Evolutionary conservation across 257 asterid genomes (phyloP).

Genomic region (Handroanthus guayacan): DNA sequence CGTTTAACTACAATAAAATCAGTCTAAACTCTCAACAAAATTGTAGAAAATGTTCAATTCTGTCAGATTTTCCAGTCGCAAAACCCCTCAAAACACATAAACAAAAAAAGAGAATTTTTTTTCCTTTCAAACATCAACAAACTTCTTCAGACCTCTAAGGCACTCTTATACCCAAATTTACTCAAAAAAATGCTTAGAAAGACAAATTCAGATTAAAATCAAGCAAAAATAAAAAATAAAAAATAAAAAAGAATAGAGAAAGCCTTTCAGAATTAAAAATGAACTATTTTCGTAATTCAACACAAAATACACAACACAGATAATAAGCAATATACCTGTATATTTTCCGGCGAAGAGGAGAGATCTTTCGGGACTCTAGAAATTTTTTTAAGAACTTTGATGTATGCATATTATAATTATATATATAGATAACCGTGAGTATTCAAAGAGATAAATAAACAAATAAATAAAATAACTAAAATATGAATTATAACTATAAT

Average conservation of each 20-base stretch:
- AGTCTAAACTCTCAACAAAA: neutral
- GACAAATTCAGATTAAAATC: conserved; percentile 24
- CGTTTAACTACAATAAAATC: neutral
- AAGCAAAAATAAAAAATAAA: neutral
- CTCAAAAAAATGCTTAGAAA: neutral
- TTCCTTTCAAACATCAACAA: neutral
- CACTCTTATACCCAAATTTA: neutral
- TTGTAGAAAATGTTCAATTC: neutral
- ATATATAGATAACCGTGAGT: conserved; percentile 1
- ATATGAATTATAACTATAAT: conserved; percentile 3
- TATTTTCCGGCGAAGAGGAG: conserved; percentile 31
- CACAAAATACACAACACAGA: neutral
- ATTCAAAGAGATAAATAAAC: neutral
- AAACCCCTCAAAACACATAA: neutral
- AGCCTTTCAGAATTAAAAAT: neutral
- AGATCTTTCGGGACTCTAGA: conserved; percentile 13
- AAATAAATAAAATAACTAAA: conserved; percentile 8
- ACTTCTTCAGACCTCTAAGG: neutral
- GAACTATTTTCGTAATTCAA: conserved; percentile 1
- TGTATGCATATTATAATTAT: neutral
- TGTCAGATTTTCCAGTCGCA: conserved; percentile 6
- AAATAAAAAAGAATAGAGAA: neutral
- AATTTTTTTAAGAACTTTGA: neutral
- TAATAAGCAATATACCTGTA: conserved; percentile 36
- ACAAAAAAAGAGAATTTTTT: neutral